These are phyloP conservation scores for Bimuria novae-zelandiae DNA, from an alignment of 2,329 filamentous ascomycete genomes.

Conservation along the genomic window DNA sequence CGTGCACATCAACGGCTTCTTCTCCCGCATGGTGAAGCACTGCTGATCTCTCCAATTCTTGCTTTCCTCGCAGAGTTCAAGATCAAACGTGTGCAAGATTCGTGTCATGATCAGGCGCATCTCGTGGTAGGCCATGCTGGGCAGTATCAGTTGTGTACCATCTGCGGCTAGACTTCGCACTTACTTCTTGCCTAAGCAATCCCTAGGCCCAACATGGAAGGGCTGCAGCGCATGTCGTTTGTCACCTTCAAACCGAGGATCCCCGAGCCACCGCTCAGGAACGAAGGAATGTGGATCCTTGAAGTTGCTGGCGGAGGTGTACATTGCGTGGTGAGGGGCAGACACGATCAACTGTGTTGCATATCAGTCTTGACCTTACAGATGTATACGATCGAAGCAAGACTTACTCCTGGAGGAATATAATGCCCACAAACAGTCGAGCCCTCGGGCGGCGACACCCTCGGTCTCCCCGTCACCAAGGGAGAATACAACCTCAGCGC, in stretches of 20 bases:
- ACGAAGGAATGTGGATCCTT: slow-evolving; percentile 42
- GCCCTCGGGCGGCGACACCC: slow-evolving; percentile 42
- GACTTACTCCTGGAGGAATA: slow-evolving; percentile 38
- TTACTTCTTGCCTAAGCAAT: slow-evolving; percentile 46
- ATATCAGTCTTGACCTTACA: not conserved
- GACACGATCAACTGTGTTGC: not conserved
- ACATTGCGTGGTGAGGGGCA: not conserved
- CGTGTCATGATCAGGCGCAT: slow-evolving; percentile 23
- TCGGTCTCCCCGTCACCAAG: slow-evolving; percentile 40
- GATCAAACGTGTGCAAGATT: not conserved
- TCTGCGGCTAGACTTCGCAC: slow-evolving; percentile 5
- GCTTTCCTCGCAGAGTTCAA: slow-evolving; percentile 3
- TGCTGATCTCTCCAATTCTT: not conserved
- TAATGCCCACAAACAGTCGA: slow-evolving; percentile 42
- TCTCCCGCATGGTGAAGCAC: not conserved
- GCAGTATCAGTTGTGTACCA: slow-evolving; percentile 6
- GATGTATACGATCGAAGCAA: not conserved
- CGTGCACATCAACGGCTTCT: not conserved
- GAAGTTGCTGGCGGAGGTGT: slow-evolving; percentile 36
- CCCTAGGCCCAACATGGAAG: slow-evolving; percentile 51
- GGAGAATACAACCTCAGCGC: slow-evolving; percentile 50
- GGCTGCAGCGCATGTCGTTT: slow-evolving; percentile 46
- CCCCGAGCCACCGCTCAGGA: slow-evolving; percentile 50
- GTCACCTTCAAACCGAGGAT: slow-evolving; percentile 29
- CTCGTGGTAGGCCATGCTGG: slow-evolving; percentile 46